Conservation (phyloP, 345 rosid genomes). For the Acer campestre region DNA sequence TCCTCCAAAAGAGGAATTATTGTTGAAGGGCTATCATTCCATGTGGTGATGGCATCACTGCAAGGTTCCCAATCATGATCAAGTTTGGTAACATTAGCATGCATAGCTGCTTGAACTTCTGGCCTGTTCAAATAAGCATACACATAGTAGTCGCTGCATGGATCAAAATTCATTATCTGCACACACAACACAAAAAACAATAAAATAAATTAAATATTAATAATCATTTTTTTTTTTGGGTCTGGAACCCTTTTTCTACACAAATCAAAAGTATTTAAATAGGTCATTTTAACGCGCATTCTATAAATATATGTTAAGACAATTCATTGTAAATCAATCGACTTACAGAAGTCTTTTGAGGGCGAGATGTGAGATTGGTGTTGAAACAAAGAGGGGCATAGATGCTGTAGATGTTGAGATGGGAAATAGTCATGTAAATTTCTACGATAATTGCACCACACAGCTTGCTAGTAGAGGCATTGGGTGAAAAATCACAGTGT, state of each 20-base stretch:
- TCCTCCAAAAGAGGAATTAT: slow-evolving; percentile 58
- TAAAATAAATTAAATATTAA: neutral
- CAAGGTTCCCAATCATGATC: slow-evolving; percentile 74
- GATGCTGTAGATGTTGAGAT: slow-evolving; percentile 67
- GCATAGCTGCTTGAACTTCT: slow-evolving; percentile 78
- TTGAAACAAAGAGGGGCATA: slow-evolving; percentile 70
- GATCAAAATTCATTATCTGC: slow-evolving; percentile 58
- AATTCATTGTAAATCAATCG: neutral
- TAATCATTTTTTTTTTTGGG: neutral
- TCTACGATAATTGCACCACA: slow-evolving; percentile 42
- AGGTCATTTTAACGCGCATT: too few species aligned
- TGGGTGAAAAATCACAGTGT: slow-evolving; percentile 54
- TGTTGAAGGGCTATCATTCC: slow-evolving; percentile 79
- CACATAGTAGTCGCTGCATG: slow-evolving; percentile 69
- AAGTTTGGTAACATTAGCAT: slow-evolving; percentile 78
- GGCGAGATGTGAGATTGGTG: slow-evolving; percentile 52
- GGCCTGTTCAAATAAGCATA: slow-evolving; percentile 66
- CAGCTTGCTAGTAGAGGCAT: slow-evolving; percentile 24
- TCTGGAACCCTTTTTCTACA: too few species aligned
- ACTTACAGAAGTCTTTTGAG: slow-evolving; percentile 51
- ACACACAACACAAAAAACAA: neutral
- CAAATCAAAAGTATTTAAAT: too few species aligned
- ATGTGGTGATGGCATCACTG: slow-evolving; percentile 47
- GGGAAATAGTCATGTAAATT: slow-evolving; percentile 12
- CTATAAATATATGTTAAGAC: too few species aligned